Percentiles rank a stretch among this genome's conserved stretches.
Conservation (phyloP, 140 eudicot species). For the Bidens hawaiensis region DNA sequence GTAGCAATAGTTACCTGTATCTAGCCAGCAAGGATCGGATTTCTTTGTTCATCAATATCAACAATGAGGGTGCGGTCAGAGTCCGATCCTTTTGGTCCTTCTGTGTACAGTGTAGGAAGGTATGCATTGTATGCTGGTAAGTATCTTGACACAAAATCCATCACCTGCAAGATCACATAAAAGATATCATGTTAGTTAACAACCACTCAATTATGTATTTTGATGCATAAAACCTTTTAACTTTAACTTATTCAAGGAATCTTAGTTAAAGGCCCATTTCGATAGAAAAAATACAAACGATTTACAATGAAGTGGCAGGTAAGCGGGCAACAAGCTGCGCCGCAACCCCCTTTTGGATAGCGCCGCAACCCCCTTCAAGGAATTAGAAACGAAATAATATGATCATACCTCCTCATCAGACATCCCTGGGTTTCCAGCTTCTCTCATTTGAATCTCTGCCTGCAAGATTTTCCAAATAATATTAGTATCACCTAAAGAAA, state of each 20-base stretch:
- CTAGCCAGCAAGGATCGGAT: slow-evolving; percentile 73
- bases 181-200: background rate
- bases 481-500: background rate
- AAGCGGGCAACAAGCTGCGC: too few species aligned
- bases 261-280: too few species aligned
- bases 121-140: slow-evolving; percentile 98
- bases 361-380: too few species aligned
- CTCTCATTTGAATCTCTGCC: slow-evolving; percentile 96
- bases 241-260: background rate
- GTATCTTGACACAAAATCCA: slow-evolving; percentile 92
- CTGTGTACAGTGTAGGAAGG: slow-evolving; percentile 82
- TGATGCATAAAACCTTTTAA: background rate
- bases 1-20: slow-evolving; percentile 12
- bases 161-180: slow-evolving; percentile 39
- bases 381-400: too few species aligned
- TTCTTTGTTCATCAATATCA: slow-evolving; percentile 91
- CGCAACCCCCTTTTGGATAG: too few species aligned
- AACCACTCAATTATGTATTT: background rate
- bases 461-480: slow-evolving; percentile 28
- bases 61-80: slow-evolving; percentile 63
- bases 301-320: too few species aligned
- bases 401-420: slow-evolving; percentile 81
- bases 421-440: slow-evolving; percentile 88
- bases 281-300: too few species aligned
- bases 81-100: slow-evolving; percentile 90